phyloP scores from a whole-genome alignment of 1,139 yeast genomes.

The Ogataea hybrid region DNA sequence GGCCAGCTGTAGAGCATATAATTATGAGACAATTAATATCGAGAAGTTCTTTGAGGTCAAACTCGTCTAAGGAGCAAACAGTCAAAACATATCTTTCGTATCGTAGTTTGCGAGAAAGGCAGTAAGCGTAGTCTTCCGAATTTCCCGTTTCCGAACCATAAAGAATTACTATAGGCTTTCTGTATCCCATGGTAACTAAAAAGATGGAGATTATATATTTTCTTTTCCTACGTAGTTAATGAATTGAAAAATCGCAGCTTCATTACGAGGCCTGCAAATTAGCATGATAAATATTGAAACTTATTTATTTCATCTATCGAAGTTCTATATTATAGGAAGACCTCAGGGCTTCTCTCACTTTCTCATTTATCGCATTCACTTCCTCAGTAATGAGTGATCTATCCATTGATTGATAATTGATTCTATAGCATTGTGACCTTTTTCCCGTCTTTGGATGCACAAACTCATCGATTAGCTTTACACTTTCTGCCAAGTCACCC shows the following conservation, averaged over 20 bases:
- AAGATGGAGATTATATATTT: not conserved
- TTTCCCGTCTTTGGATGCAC: conserved; percentile 78
- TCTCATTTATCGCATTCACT: conserved; percentile 65
- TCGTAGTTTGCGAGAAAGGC: conserved; percentile 55
- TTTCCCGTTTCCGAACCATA: conserved; percentile 96
- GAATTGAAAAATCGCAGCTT: no score
- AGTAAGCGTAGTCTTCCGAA: conserved; percentile 79
- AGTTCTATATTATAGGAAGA: no score
- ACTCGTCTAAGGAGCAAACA: conserved; percentile 60
- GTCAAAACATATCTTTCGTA: conserved; percentile 53
- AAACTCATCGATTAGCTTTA: conserved; percentile 75
- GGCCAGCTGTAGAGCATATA: conserved; percentile 90
- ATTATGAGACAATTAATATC: conserved; percentile 55
- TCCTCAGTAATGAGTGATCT: conserved; percentile 82
- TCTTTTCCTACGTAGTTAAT: no score
- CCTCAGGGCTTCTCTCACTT: no score
- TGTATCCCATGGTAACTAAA: not conserved
- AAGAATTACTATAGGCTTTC: conserved; percentile 48
- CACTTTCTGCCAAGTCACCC: conserved; percentile 88
- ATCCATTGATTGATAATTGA: conserved; percentile 95
- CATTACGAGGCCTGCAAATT: no score
- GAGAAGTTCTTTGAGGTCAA: conserved; percentile 49
- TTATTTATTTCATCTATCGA: conserved; percentile 37
- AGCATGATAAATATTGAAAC: not conserved
- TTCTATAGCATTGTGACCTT: conserved; percentile 81